These are phyloP conservation scores for Gracilaria domingensis DNA, from an alignment of 23 red algal species.

Conservation along the genomic window DNA sequence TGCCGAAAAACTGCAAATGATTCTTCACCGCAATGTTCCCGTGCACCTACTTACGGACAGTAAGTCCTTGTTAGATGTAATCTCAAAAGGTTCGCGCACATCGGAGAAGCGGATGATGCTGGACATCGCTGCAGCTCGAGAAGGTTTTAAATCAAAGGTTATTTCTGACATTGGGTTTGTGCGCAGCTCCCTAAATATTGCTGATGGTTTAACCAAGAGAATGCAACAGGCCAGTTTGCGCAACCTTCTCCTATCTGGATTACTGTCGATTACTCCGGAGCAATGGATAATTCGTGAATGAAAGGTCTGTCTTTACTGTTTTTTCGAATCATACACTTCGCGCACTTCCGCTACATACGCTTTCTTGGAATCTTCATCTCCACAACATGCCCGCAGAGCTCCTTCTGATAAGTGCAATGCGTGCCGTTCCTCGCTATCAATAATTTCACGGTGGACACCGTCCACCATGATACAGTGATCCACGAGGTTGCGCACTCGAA, in stretches of 20 bases:
- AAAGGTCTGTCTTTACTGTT: neutral
- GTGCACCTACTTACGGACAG: conserved; percentile 42
- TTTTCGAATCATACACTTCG: neutral
- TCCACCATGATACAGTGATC: conserved; percentile 39
- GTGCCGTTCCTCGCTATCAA: conserved; percentile 29
- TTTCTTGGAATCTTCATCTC: neutral
- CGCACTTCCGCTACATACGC: conserved; percentile 26
- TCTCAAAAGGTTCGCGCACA: conserved; percentile 23
- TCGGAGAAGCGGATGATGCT: conserved; percentile 50
- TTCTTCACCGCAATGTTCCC: neutral
- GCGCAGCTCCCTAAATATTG: conserved; percentile 14
- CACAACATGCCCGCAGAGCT: conserved; percentile 1
- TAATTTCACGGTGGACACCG: neutral
- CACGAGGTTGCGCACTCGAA: conserved; percentile 4
- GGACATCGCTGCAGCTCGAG: conserved; percentile 32
- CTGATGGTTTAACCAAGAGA: conserved; percentile 30
- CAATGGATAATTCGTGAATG: conserved; percentile 32
- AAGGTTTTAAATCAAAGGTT: conserved; percentile 17
- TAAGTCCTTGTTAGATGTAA: conserved; percentile 40
- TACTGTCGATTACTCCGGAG: neutral
- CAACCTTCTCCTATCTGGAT: neutral
- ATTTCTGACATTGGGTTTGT: conserved; percentile 41
- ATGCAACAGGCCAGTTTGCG: conserved; percentile 12
- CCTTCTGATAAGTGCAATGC: neutral
- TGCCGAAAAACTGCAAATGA: neutral